phyloP scores from a whole-genome alignment of 2,329 filamentous ascomycete genomes.

The Chaetomiaceae sp. region DNA sequence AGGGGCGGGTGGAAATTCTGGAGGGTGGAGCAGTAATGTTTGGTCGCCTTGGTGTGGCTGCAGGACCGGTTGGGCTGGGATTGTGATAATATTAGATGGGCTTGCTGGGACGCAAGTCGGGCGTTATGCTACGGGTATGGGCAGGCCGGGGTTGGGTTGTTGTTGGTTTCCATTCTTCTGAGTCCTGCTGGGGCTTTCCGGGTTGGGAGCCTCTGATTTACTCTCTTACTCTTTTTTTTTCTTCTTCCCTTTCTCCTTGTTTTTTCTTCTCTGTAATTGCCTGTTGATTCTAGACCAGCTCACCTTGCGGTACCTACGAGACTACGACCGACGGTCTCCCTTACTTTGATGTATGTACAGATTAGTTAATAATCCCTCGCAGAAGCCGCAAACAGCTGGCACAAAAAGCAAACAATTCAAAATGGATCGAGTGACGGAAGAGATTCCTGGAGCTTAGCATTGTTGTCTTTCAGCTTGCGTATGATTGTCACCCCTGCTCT shows the following conservation, averaged over 20 bases:
- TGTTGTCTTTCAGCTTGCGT: conserved; percentile 14
- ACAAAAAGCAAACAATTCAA: not conserved
- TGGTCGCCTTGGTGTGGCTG: not conserved
- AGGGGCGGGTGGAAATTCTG: conserved; percentile 85
- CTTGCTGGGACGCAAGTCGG: not conserved
- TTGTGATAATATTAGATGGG: not conserved
- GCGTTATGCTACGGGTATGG: not conserved
- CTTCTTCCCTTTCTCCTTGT: not conserved
- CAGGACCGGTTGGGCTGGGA: not conserved
- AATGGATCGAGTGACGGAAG: not conserved
- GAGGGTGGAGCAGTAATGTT: conserved; percentile 51
- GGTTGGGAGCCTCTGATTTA: not conserved
- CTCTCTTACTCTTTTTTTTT: not conserved
- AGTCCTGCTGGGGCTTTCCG: not conserved
- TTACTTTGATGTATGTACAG: conserved; percentile 8
- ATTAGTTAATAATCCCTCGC: conserved; percentile 6
- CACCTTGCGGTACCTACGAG: conserved; percentile 15
- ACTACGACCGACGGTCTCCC: not conserved
- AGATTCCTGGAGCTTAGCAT: conserved; percentile 8
- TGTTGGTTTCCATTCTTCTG: not conserved
- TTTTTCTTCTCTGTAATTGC: conserved; percentile 1
- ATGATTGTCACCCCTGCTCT: conserved; percentile 9
- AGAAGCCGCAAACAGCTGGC: conserved; percentile 4
- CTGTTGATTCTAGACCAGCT: conserved; percentile 8
- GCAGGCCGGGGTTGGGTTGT: not conserved